Percentiles rank a stretch among this genome's conserved stretches.
These are phyloP conservation scores for Chara braunii DNA, from an alignment of 139 green algal species.

Conservation along the genomic window DNA sequence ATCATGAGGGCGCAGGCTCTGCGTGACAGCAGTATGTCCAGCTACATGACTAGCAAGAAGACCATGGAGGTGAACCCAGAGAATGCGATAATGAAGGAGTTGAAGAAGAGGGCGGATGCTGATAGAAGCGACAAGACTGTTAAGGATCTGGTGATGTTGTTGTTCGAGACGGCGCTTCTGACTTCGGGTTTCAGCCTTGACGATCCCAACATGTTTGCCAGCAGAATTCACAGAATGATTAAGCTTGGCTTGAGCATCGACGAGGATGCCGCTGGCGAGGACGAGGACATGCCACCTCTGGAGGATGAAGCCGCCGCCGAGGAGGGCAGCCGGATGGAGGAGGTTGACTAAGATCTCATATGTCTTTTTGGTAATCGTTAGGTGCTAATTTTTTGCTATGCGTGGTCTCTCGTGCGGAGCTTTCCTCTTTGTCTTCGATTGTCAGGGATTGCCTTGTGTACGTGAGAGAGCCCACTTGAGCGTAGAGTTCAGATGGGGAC, in stretches of 20 bases:
- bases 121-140: constrained; percentile 99
- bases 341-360: constrained; percentile 65
- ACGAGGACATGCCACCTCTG: constrained; percentile 72
- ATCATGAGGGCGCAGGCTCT: constrained; percentile 98
- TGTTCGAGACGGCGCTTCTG: constrained; percentile 95
- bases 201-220: too few species aligned
- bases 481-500: too few species aligned
- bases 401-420: too few species aligned
- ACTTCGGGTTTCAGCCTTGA: constrained; percentile 80
- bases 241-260: constrained; percentile 97
- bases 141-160: constrained; percentile 93
- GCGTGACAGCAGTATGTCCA: constrained; percentile 85
- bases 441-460: too few species aligned
- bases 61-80: constrained; percentile 98
- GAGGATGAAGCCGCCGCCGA: constrained; percentile 79
- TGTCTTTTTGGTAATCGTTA: too few species aligned
- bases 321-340: constrained; percentile 95
- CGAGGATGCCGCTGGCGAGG: constrained; percentile 67
- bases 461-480: too few species aligned
- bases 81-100: constrained; percentile 93
- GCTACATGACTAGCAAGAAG: constrained; percentile 99
- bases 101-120: constrained; percentile 71
- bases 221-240: constrained; percentile 98
- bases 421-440: too few species aligned
- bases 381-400: too few species aligned